These are phyloP conservation scores for Castanopsis chinensis DNA, from an alignment of 306 rosid genomes.

Conservation along the genomic window DNA sequence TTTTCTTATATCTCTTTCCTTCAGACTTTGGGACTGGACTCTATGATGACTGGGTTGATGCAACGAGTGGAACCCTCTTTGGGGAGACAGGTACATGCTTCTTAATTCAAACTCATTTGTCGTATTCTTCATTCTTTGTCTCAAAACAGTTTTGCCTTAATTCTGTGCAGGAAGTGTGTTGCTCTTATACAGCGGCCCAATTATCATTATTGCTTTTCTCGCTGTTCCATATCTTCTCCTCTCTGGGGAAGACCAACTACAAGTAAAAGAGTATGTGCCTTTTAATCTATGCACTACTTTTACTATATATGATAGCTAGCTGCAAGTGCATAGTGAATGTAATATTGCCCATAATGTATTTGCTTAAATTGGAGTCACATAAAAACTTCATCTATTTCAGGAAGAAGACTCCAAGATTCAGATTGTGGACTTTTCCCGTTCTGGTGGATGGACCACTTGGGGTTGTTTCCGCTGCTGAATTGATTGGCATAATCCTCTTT, in stretches of 20 bases:
- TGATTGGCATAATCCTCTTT: conserved; percentile 69
- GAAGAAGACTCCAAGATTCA: conserved; percentile 57
- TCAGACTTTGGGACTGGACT: conserved; percentile 13
- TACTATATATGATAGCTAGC: neutral
- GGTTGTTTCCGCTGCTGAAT: conserved; percentile 81
- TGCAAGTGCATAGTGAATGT: neutral
- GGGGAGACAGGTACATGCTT: conserved; percentile 54
- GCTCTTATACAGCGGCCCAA: conserved; percentile 51
- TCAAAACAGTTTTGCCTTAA: neutral
- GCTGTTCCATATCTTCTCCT: conserved; percentile 51
- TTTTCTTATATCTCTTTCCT: conserved; percentile 52
- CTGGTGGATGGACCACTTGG: conserved; percentile 83
- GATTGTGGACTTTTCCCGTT: conserved; percentile 88
- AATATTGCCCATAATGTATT: neutral
- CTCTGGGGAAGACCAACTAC: conserved; percentile 51
- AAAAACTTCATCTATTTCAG: conserved; percentile 28
- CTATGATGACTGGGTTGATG: conserved; percentile 19
- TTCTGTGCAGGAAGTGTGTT: conserved; percentile 59
- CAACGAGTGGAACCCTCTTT: conserved; percentile 37
- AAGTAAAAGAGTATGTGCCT: conserved; percentile 40
- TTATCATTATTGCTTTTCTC: conserved; percentile 62
- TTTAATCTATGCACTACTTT: neutral
- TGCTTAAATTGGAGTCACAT: neutral
- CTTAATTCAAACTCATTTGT: neutral
- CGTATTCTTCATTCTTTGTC: neutral